Conservation (phyloP, 176 grass and related monocot genomes). For the Stipa capillata region DNA sequence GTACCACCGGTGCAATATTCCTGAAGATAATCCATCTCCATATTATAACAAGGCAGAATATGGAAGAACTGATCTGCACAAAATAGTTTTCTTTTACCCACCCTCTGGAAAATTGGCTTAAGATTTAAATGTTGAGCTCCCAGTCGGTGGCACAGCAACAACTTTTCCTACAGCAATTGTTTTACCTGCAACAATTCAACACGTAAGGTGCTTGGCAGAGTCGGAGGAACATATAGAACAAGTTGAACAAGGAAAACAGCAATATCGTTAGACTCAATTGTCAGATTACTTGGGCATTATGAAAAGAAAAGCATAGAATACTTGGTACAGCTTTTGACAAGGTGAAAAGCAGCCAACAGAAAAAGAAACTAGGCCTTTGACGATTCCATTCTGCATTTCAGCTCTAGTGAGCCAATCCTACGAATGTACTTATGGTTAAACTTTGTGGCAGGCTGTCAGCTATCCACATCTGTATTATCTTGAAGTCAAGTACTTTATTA, state of each 20-base stretch:
- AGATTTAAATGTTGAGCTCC: constrained; percentile 34
- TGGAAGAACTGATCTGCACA: neutral
- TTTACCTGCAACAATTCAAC: constrained; percentile 42
- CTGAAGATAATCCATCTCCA: neutral
- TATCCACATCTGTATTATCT: neutral
- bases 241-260: neutral
- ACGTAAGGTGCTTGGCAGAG: neutral
- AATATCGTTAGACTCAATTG: neutral
- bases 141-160: constrained; percentile 40
- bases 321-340: neutral
- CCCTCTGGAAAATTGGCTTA: constrained; percentile 25
- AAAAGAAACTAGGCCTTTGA: neutral
- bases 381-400: neutral
- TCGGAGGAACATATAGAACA: neutral
- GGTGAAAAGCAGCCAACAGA: neutral
- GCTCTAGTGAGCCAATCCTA: neutral
- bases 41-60: neutral
- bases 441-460: neutral
- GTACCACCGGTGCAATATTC: neutral
- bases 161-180: constrained; percentile 67
- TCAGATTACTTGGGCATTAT: neutral
- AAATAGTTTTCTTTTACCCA: neutral
- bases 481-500: neutral
- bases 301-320: neutral
- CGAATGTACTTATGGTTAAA: neutral